Base-by-base conservation (phyloP, 768 basidiomycete species). In the Plicaturopsis crispa region DNA sequence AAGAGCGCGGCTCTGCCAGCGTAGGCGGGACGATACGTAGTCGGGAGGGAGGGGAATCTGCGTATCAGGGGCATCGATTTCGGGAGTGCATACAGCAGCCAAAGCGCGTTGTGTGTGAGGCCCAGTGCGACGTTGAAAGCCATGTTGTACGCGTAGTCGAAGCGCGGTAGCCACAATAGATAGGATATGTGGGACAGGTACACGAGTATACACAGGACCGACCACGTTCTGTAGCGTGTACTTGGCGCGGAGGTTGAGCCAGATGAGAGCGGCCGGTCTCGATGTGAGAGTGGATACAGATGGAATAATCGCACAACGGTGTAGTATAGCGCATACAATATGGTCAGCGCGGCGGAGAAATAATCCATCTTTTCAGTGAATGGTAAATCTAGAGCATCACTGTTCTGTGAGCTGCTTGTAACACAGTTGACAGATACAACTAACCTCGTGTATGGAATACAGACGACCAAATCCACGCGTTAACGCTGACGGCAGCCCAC, bases 71-170 rank as follows among this genome's bases (percentile, higher is more conserved):
- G 65, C 24, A 71, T 23, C 8, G 64, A 66, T 1, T 63, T 52
- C 16, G 74, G 79, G 33, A 79, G 61, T 3, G 84, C 67, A 59
- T 85, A 98, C 10, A 73, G 38, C 21, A 81, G 53, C 94, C 96
- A 98, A 12, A 94, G 57, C 19, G 73, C 24, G 56, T 94, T 91
- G 60, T 97, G 92, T 1, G 65, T 42, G 23, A 91, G 48, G 2
- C 90, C 94, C 42, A 97, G 47, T 40, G 62, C 46, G 49, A 92
- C 60, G 60, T 90, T 92, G 68, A 88, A 90, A 0, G 67, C 54
- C 60, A 94, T 87, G 67, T 98, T 97, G 67, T 96, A 99, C 5
- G 81, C 62, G 56, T 99, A 98, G 62, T 93, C 83, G 62, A 94
- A 96, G 36, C 82, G 78, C 19, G 82, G 80, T 32, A 80, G 71